These are phyloP conservation scores for Zygnema circumcarinatum DNA, from an alignment of 139 green algal genomes.

Conservation along the genomic window DNA sequence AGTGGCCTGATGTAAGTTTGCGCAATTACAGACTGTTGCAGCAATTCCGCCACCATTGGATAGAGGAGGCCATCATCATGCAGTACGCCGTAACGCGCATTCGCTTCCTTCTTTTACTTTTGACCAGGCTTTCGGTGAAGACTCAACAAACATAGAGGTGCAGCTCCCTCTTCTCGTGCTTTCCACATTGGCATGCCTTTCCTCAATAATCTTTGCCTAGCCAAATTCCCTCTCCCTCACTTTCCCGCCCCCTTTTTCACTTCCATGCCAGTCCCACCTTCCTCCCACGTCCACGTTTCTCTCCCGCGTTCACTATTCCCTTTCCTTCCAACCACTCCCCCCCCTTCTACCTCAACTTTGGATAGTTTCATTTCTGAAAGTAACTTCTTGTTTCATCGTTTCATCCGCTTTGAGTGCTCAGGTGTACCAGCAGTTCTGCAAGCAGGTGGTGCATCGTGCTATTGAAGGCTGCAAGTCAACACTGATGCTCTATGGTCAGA, in stretches of 20 bases:
- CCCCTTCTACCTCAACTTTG: neutral
- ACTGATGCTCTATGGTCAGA: slow-evolving; percentile 69
- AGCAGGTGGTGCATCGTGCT: slow-evolving; percentile 1
- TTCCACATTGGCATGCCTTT: neutral
- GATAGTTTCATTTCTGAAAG: neutral
- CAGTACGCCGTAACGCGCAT: neutral
- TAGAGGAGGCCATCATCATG: neutral
- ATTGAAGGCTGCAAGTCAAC: slow-evolving; percentile 29
- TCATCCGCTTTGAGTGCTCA: neutral
- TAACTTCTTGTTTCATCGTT: no score
- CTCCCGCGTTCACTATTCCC: neutral
- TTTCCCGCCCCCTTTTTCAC: no score
- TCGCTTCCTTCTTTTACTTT: neutral
- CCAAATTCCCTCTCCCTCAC: no score
- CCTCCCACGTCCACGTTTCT: neutral
- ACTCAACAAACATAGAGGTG: slow-evolving; percentile 5
- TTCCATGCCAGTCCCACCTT: no score
- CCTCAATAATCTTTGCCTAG: no score
- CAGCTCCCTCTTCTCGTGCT: neutral
- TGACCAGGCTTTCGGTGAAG: slow-evolving; percentile 18
- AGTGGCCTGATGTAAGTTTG: no score
- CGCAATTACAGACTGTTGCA: neutral
- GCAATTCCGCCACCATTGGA: neutral
- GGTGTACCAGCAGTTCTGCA: slow-evolving; percentile 32
- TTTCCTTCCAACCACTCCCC: neutral